Evolutionary conservation across 2,329 filamentous ascomycete genomes (phyloP), one percentile per base, ranked within the genome.

Genomic region (Nemania sp.): DNA sequence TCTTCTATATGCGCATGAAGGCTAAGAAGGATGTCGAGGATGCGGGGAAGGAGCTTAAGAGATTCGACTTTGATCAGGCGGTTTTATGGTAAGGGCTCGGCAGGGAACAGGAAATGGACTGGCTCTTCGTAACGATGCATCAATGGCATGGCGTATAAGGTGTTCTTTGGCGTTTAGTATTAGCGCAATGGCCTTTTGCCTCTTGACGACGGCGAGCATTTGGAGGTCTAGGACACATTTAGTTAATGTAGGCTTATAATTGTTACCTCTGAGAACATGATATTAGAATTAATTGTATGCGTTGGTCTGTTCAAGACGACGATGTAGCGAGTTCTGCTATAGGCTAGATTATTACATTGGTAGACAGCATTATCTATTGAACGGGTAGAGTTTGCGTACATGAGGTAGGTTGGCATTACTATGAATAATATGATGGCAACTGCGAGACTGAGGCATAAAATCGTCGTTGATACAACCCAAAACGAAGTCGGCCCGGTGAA

Each of bases 1-100:
- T 99, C 77, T 99, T 99, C 81, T 99, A 99, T 80, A 99, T 99
- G 96, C 90, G 96, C 4, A 99, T 99, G 96, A 99, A 99, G 86
- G 95, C 95, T 35, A 97, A 98, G 87, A 99, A 99, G 85, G 96
- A 99, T 79, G 90, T 98, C 45, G 95, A 98, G 80, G 96, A 99
- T 82, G 91, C 91, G 1, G 93, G 94, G 65, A 97, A 93, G 82
- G 96, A 99, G 80, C 81, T 99, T 75, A 88, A 88, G 74, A 86
- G 96, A 74, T 99, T 99, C 81, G 96, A 99, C 82, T 88, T 90
- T 71, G 94, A 97, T 80, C 88, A 89, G 75, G 90, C 92, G 64
- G 88, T 93, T 29, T 83, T 86, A 53, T 88, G 86, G 86, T 88
- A 54, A 76, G 57, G 51, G 75, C 35, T 57, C 49, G 55, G 55